Evolutionary conservation across 2,329 filamentous ascomycete genomes (phyloP), one percentile per base, ranked within the genome.

Genomic region (Cladophialophora psammophila): DNA sequence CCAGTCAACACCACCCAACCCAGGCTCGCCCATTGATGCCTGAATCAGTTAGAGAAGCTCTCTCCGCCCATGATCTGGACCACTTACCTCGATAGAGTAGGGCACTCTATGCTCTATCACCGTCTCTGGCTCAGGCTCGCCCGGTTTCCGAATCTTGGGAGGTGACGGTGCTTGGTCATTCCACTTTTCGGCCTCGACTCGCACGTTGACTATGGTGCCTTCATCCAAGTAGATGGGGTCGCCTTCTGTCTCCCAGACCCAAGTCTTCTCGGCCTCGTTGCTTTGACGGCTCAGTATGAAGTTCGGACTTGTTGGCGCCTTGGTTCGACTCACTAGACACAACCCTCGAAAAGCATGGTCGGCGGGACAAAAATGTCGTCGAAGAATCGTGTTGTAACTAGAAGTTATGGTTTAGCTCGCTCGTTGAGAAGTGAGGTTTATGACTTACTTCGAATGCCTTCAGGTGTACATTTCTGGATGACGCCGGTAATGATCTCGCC

Each of bases 311-410:
- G 69, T 69, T 18, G 64, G 18, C 55, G 53, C 36, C 45, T 56
- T n/a, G n/a, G 40, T 26, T 36, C 13, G 32, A 81, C 89, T 80
- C 80, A 93, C 90, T 92, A 97, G 76, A 87, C 86, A 32, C 89
- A 88, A n/a, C 88, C 88, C 34, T 91, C 87, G 45, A 93, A 91
- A 3, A 96, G 84, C 70, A 92, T 88, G 63, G 88, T 86, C 40
- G 87, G 88, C 0, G 87, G 92, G 69, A 98, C 88, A 66, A 92
- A 90, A 36, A 99, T 93, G 70, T 98, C 94, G 73, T 94, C 91
- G 73, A 97, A 99, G 78, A 99, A 99, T 69, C 97, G 92, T 3
- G 94, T 90, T 57, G 89, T 88, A 67, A 98, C 88, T 90, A 68
- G 31, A 26, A 8, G 40, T 35, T n/a, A 59, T 58, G n/a, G 65